These are phyloP conservation scores for Xylariaceae sp. DNA, from an alignment of 2,329 filamentous ascomycete species.

Conservation along the genomic window DNA sequence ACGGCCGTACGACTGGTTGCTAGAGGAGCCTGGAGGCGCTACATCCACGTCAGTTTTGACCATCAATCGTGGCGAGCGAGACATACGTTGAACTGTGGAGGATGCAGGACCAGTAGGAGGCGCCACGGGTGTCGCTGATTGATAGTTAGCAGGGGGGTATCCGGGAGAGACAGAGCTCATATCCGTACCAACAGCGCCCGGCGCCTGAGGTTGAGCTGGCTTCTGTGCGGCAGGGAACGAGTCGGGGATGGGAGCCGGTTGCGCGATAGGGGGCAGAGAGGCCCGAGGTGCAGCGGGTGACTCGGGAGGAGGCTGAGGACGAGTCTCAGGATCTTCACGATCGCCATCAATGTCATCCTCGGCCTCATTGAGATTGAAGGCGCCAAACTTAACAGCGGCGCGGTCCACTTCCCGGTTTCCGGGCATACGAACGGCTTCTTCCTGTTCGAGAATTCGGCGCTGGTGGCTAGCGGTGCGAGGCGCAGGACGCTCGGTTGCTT, in stretches of 20 bases:
- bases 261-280: conserved; percentile 70
- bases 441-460: conserved; percentile 84
- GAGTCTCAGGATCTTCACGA: conserved; percentile 90
- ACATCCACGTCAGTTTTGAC: conserved; percentile 31
- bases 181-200: conserved; percentile 29
- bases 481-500: conserved; percentile 60
- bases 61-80: conserved; percentile 27
- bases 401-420: conserved; percentile 92
- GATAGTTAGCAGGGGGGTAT: conserved; percentile 18
- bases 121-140: conserved; percentile 26
- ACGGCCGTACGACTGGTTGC: conserved; percentile 62
- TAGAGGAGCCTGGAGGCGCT: conserved; percentile 51
- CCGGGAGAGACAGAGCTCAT: conserved; percentile 8
- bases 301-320: conserved; percentile 86
- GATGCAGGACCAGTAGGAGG: conserved; percentile 26
- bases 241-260: conserved; percentile 51
- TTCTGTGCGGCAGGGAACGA: conserved; percentile 48
- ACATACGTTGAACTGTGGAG: conserved; percentile 27
- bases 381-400: conserved; percentile 91
- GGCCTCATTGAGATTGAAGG: conserved; percentile 79
- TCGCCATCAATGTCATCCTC: conserved; percentile 91
- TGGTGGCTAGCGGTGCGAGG: conserved; percentile 74
- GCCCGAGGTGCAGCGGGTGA: conserved; percentile 79
- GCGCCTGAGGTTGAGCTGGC: conserved; percentile 39
- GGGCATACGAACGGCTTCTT: conserved; percentile 97